phyloP scores from a whole-genome alignment of 352 stramenopile species.

The Phytophthora litchii region DNA sequence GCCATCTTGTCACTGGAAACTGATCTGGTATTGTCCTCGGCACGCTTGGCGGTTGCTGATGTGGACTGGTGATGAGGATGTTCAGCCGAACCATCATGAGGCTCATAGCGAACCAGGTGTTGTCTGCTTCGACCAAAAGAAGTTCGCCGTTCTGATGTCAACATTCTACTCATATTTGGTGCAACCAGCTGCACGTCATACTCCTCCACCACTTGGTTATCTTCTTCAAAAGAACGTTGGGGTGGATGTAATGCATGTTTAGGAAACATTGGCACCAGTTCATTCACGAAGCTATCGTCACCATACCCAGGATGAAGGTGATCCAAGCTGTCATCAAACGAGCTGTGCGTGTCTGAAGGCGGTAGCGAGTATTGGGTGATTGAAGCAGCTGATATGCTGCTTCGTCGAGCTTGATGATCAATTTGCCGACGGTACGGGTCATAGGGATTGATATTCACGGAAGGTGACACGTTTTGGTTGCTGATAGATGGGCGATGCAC shows the following conservation, averaged over 20 bases:
- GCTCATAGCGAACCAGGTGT: slow-evolving; percentile 6
- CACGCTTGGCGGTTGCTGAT: neutral
- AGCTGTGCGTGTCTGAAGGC: slow-evolving; percentile 65
- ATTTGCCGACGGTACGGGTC: slow-evolving; percentile 37
- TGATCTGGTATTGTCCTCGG: neutral
- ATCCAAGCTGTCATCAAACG: slow-evolving; percentile 56
- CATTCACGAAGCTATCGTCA: slow-evolving; percentile 60
- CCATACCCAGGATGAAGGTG: slow-evolving; percentile 16
- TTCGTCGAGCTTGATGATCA: slow-evolving; percentile 28
- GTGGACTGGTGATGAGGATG: slow-evolving; percentile 5
- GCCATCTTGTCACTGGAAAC: slow-evolving; percentile 1
- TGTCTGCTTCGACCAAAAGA: slow-evolving; percentile 30
- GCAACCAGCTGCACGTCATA: slow-evolving; percentile 45
- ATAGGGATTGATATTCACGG: slow-evolving; percentile 9
- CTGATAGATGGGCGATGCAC: slow-evolving; percentile 6
- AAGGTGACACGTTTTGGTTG: slow-evolving; percentile 1
- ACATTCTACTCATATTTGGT: slow-evolving; percentile 44
- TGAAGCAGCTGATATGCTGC: slow-evolving; percentile 35
- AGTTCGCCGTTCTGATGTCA: slow-evolving; percentile 14
- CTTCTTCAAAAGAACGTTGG: slow-evolving; percentile 16
- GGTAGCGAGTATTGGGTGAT: slow-evolving; percentile 65
- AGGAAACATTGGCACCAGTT: slow-evolving; percentile 69
- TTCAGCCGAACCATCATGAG: slow-evolving; percentile 1
- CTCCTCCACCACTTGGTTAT: slow-evolving; percentile 28
- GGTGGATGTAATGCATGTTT: slow-evolving; percentile 11